phyloP scores from a whole-genome alignment of 2,329 filamentous ascomycete species.

The Trichophyton schoenleinii region DNA sequence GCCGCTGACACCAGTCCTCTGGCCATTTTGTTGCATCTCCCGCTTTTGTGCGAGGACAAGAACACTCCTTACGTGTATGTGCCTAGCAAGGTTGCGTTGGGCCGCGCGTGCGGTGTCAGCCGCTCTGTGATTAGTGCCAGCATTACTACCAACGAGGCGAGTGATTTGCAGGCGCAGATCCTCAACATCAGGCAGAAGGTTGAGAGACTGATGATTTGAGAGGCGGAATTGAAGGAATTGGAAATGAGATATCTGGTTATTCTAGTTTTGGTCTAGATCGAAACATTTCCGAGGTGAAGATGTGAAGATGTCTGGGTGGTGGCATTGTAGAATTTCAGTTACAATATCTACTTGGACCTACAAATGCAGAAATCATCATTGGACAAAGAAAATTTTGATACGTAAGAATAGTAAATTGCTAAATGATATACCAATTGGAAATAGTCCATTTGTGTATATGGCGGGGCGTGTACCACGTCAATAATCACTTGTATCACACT shows the following conservation, averaged over 20 bases:
- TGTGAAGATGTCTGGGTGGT: too few relatives aligned
- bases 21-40: slow-evolving; percentile 63
- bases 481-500: background rate
- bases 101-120: slow-evolving; percentile 78
- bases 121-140: slow-evolving; percentile 74
- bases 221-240: background rate
- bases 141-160: slow-evolving; percentile 87
- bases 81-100: slow-evolving; percentile 66
- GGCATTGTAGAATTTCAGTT: too few relatives aligned
- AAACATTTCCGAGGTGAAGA: too few relatives aligned
- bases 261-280: background rate
- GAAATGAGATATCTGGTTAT: background rate
- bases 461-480: background rate
- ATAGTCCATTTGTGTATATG: background rate
- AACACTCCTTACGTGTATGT: slow-evolving; percentile 62
- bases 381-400: too few relatives aligned
- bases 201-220: slow-evolving; percentile 84
- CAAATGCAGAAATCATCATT: too few relatives aligned
- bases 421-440: background rate
- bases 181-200: slow-evolving; percentile 85
- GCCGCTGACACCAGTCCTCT: slow-evolving; percentile 80
- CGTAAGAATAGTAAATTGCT: too few relatives aligned
- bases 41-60: slow-evolving; percentile 69
- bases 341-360: too few relatives aligned
- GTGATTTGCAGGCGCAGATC: slow-evolving; percentile 79